Base-by-base conservation (phyloP, 2,329 filamentous ascomycete genomes). In the Neonectria ditissima region DNA sequence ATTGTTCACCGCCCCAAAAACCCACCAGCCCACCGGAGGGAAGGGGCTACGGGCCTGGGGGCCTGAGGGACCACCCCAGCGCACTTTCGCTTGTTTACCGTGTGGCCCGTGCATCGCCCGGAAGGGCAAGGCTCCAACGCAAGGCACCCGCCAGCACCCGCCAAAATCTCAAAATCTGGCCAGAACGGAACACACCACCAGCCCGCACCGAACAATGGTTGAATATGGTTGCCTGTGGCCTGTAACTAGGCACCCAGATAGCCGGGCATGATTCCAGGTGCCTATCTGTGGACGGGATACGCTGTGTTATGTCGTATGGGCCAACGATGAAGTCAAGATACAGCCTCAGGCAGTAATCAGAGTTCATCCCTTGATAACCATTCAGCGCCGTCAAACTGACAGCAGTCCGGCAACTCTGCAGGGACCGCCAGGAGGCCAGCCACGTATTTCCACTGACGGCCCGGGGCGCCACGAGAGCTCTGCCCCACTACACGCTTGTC, bases 21-120 rank as follows among this genome's bases (percentile, higher is more conserved):
- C 55, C 55, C 58, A 52, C 58, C 54, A 57, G 48, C 41, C 37
- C 37, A 41, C 37, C 37, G 20, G 37, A 41, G 52, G 62, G 57
- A 53, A 61, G 30, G 52, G 52, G 56, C 39, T 18, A 47, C 28
- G 39, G 55, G 55, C 32, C 30, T 45, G 59, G 37, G 45, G 55
- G 56, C 26, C 47, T 32, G 28, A 48, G 28, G 44, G 45, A 26
- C 47, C 47, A n/a, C 47, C 47, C 47, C 47, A 32, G 56, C 44
- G 45, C 67, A 71, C 69, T 74, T 68, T 77, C 75, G 69, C 67
- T 77, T 80, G 77, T 78, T 79, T 78, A 75, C 72, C 45, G 30
- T 13, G 1, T 72, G 73, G 68, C 52, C 72, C 65, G 75, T 76
- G 76, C 76, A n/a, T 60, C 47, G n/a, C 63, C 65, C 26, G 65